Percentiles rank a stretch among this genome's conserved stretches.
phyloP scores from a whole-genome alignment of 225 moss, liverwort and hornwort genomes.

The Straminergon stramineum region DNA sequence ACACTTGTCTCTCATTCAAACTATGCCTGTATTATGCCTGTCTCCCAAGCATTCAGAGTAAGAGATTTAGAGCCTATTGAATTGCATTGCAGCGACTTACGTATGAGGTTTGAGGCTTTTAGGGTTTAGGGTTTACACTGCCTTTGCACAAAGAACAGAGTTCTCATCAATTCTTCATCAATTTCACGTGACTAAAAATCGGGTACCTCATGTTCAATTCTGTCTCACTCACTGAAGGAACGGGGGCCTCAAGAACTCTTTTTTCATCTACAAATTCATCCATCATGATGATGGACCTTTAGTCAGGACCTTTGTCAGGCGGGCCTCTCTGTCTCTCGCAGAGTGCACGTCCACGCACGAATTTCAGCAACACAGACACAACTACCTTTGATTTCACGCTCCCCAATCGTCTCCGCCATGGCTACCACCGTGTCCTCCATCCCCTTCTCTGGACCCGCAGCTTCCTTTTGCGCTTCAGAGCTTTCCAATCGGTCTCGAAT shows the following conservation, averaged over 20 bases:
- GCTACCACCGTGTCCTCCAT: slow-evolving; percentile 1
- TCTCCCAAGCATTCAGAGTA: not conserved
- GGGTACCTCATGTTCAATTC: no score
- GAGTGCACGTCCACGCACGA: not conserved
- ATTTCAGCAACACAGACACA: not conserved
- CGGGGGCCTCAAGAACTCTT: not conserved
- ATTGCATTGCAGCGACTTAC: not conserved
- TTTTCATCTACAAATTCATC: not conserved
- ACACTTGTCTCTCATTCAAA: no score
- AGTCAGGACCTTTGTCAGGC: not conserved
- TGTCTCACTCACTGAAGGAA: no score
- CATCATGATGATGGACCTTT: not conserved
- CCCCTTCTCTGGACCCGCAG: not conserved
- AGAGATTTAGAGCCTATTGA: not conserved
- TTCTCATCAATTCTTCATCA: not conserved
- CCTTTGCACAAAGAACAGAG: not conserved
- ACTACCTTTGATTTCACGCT: not conserved
- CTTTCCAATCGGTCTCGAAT: not conserved
- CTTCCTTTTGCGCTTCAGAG: not conserved
- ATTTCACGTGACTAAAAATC: not conserved
- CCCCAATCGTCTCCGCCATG: slow-evolving; percentile 16
- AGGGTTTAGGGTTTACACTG: not conserved
- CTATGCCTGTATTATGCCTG: not conserved
- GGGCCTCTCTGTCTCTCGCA: not conserved
- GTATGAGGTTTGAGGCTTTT: not conserved